Evolutionary conservation across 176 grass and related monocot species (phyloP).

Genomic region (Musa acuminata): DNA sequence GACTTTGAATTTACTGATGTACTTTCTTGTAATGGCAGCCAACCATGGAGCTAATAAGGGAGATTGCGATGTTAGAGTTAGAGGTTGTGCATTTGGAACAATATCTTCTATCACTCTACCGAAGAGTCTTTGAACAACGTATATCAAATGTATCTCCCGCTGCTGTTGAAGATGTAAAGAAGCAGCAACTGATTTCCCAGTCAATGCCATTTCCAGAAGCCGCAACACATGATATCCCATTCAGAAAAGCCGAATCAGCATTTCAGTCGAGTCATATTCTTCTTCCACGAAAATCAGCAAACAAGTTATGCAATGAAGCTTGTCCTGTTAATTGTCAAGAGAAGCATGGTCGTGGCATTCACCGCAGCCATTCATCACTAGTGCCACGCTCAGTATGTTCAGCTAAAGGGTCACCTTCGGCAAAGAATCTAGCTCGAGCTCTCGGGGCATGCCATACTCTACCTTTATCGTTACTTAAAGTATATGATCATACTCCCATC

Average conservation of each 20-base stretch:
- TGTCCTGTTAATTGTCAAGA: background rate
- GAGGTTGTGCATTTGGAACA: constrained; percentile 91
- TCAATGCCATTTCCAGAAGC: background rate
- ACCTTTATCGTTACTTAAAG: constrained; percentile 56
- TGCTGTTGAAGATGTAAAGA: background rate
- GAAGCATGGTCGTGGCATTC: constrained; percentile 26
- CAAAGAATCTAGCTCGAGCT: constrained; percentile 63
- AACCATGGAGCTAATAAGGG: constrained; percentile 70
- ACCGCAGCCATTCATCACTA: constrained; percentile 76
- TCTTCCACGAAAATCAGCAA: constrained; percentile 41
- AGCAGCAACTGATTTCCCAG: no score
- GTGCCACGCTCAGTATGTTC: constrained; percentile 15
- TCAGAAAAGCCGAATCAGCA: constrained; percentile 26
- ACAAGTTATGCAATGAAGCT: background rate
- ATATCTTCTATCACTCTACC: constrained; percentile 68
- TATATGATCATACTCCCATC: constrained; percentile 11
- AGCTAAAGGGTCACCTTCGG: constrained; percentile 21
- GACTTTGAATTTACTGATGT: no score
- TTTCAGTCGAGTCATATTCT: constrained; percentile 35
- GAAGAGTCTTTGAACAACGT: constrained; percentile 67
- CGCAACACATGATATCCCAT: constrained; percentile 31
- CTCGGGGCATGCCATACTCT: constrained; percentile 68
- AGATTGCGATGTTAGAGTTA: constrained; percentile 84
- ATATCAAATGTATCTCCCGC: constrained; percentile 23
- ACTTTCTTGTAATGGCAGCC: constrained; percentile 35